Base-by-base conservation (phyloP, 2,329 filamentous ascomycete species). In the Metarhizium brunneum region DNA sequence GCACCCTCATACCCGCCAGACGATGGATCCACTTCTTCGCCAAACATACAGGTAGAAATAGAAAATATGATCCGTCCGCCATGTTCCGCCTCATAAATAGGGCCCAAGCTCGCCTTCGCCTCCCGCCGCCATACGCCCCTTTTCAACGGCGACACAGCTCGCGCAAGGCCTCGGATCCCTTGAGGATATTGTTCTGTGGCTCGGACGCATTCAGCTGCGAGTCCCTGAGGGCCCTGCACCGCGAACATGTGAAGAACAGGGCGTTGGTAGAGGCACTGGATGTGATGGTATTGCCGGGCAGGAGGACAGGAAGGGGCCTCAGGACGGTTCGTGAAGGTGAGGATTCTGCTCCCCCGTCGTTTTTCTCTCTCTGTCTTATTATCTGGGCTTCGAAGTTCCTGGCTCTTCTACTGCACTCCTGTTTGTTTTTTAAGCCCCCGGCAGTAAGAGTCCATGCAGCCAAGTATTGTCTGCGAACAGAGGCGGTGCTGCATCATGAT, bases 101-200 rank as follows among this genome's bases (percentile, higher is more conserved):
- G 20, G 25, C 20, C 32, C 47, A 30, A 29, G 51, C 25, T 36
- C 2, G 45, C 38, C 25, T 16, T 16, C 25, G 36, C 30, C 18
- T 25, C 14, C 14, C 20, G 11, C 4, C 10, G n/a, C 20, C 57
- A 36, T 13, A 13, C 10, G 30, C 20, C 29, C n/a, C 18, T 3
- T 20, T 38, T 20, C 30, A 25, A 13, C 49, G 3, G 6, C 43
- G 30, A 16, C 54, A 11, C 51, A 20, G 30, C 40, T 16, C 43
- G 8, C 18, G 10, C 14, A 18, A 35, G 54, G 57, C 56, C 16
- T 74, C 77, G 0, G 77, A 83, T 4, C 88, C 90, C 3, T 76
- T 99, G 36, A 81, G 85, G 38, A 90, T 99, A 54, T 80, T 99
- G 4, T 99, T 96, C 72, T 97, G 92, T 72, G 94, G 94, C 59